These are phyloP conservation scores for Puccinia coronata DNA, from an alignment of 1,284 basidiomycete genomes.

Conservation along the genomic window DNA sequence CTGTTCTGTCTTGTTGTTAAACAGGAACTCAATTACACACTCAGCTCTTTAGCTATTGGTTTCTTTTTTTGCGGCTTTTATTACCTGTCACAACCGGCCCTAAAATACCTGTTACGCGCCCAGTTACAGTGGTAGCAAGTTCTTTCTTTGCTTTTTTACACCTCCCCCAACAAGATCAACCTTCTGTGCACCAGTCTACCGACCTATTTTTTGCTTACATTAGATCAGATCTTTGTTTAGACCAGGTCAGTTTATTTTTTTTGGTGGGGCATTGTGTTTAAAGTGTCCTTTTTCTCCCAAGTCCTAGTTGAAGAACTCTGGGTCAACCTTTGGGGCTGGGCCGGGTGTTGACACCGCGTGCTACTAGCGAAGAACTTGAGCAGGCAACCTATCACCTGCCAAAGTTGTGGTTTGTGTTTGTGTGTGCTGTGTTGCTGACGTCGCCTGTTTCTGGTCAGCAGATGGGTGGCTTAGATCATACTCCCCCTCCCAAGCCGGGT, in stretches of 20 bases:
- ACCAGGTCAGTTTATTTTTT: background rate
- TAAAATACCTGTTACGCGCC: background rate
- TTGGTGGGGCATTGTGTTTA: background rate
- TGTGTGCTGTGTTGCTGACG: too few species aligned
- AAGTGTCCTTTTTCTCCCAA: background rate
- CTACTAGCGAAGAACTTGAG: too few species aligned
- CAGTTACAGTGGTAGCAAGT: constrained; percentile 12
- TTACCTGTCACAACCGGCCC: background rate
- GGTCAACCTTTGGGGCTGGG: background rate
- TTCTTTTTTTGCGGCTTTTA: background rate
- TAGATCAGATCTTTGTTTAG: too few species aligned
- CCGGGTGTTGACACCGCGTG: background rate
- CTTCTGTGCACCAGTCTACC: background rate
- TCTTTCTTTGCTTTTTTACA: background rate
- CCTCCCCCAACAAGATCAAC: background rate
- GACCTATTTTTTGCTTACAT: too few species aligned
- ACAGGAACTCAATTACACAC: background rate
- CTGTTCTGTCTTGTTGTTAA: background rate
- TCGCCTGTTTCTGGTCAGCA: too few species aligned
- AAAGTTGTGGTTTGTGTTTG: too few species aligned
- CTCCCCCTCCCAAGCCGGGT: too few species aligned
- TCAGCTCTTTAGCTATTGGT: background rate
- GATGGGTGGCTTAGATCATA: too few species aligned
- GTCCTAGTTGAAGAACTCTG: background rate
- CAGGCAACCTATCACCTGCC: too few species aligned